phyloP scores from a whole-genome alignment of 2,329 filamentous ascomycete genomes.

The Epichloe uncinata region DNA sequence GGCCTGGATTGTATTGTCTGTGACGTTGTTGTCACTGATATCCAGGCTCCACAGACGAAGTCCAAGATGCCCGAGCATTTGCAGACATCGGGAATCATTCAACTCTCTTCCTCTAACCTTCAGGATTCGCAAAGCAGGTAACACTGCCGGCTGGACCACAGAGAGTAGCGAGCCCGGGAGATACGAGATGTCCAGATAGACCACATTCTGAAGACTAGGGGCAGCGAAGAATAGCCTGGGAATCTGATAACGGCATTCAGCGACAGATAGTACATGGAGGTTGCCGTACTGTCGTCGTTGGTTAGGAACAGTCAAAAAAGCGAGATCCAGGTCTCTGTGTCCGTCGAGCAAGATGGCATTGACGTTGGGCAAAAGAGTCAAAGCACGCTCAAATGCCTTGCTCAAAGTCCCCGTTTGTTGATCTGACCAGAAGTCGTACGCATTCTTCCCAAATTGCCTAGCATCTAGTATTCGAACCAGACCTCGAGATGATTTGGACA shows the following conservation, averaged over 20 bases:
- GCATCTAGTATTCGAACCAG: conserved; percentile 37
- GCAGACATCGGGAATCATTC: conserved; percentile 23
- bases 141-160: conserved; percentile 20
- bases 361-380: conserved; percentile 28
- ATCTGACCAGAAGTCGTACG: conserved; percentile 29
- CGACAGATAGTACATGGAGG: conserved; percentile 31
- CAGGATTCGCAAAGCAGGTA: conserved; percentile 37
- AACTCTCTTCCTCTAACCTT: conserved; percentile 36
- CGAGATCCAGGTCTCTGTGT: conserved; percentile 30
- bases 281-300: conserved; percentile 1
- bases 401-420: conserved; percentile 21
- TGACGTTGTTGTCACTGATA: conserved; percentile 36
- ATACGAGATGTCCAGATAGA: conserved; percentile 40
- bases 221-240: conserved; percentile 26
- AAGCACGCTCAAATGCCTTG: conserved; percentile 25
- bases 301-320: conserved; percentile 16
- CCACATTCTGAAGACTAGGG: conserved; percentile 24
- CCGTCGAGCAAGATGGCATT: conserved; percentile 35
- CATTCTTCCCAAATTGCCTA: conserved; percentile 26
- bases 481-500: conserved; percentile 25
- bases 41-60: conserved; percentile 44
- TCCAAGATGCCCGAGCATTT: conserved; percentile 19
- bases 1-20: conserved; percentile 27
- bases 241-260: conserved; percentile 26
- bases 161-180: conserved; percentile 30